These are phyloP conservation scores for Takakia lepidozioides DNA, from an alignment of 225 moss, liverwort and hornwort species.

Conservation along the genomic window DNA sequence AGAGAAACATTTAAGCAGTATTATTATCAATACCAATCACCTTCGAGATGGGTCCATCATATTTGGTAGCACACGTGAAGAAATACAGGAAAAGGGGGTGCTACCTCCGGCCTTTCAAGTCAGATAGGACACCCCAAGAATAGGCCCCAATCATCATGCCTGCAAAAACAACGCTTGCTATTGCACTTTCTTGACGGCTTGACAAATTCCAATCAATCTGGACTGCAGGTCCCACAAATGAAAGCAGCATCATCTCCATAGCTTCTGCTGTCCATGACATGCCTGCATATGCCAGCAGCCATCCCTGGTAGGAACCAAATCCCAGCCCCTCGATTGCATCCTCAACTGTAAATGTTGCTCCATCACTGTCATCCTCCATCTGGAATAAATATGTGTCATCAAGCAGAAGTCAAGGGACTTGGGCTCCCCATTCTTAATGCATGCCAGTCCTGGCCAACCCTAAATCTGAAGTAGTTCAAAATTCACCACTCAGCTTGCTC, in stretches of 20 bases:
- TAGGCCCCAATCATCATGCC: slow-evolving; percentile 96
- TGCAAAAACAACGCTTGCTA: slow-evolving; percentile 81
- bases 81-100: no score
- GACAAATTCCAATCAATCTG: slow-evolving; percentile 63
- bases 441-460: no score
- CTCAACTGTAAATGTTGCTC: slow-evolving; percentile 44
- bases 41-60: no score
- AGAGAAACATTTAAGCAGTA: no score
- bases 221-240: slow-evolving; percentile 80
- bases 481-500: no score
- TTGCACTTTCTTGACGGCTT: slow-evolving; percentile 60
- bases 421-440: no score
- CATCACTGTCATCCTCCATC: slow-evolving; percentile 22
- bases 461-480: no score
- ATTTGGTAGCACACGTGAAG: no score
- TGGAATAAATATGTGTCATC: neutral
- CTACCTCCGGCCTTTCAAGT: slow-evolving; percentile 80
- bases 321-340: slow-evolving; percentile 68
- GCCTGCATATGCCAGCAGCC: slow-evolving; percentile 72
- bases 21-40: no score
- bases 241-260: slow-evolving; percentile 96
- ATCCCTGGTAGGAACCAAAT: slow-evolving; percentile 61
- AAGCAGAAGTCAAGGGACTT: neutral
- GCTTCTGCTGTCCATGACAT: slow-evolving; percentile 96
- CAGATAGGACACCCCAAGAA: slow-evolving; percentile 85